Evolutionary conservation across 306 rosid genomes (phyloP), one percentile per base, ranked within the genome.

Genomic region (Vigna trinervia): DNA sequence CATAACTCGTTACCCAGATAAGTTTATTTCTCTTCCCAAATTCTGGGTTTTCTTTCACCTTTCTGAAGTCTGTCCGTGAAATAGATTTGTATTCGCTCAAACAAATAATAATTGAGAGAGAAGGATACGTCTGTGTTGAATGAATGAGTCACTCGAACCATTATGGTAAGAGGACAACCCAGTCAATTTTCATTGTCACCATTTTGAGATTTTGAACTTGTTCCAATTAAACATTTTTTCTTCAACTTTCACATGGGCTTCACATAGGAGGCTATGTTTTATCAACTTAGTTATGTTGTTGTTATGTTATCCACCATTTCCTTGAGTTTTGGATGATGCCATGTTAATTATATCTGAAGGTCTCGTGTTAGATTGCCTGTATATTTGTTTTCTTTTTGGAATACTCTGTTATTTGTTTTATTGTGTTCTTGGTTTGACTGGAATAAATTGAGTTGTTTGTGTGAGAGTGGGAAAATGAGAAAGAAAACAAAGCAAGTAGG

Each of bases 401-500:
- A 71, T 57, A 71, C 51, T 14, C 66, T 77, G 56, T 46, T 11
- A 34, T 75, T 82, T 30, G 72, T 81, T 84, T 22, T 67, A 47
- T 76, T 76, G 43, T 74, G 30, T 46, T 14, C 0, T 71, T 61
- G 46, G 66, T 32, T 79, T 71, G 53, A 82, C 60, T 80, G 84
- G 84, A 81, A 77, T 66, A 60, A 78, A 79, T 12, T 60, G 57
- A 78, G 77, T 75, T 32, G 69, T 59, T 23, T 54, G 67, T 79
- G 32, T 71, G 38, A 78, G 71, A 60, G 61, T 84, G 69, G 9
- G 36, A 30, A 52, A 65, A 95, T 95, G 98, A 96, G 93, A 82
- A 90, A 77, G 86, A 90, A 88, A 87, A 89, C 89, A 81, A 90
- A 89, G 69, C 89, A 86, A 64, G 62, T 46, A 20, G 85, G 85